Evolutionary conservation across 805 yeast genomes (phyloP).

Genomic region (Lipomyces orientalis): DNA sequence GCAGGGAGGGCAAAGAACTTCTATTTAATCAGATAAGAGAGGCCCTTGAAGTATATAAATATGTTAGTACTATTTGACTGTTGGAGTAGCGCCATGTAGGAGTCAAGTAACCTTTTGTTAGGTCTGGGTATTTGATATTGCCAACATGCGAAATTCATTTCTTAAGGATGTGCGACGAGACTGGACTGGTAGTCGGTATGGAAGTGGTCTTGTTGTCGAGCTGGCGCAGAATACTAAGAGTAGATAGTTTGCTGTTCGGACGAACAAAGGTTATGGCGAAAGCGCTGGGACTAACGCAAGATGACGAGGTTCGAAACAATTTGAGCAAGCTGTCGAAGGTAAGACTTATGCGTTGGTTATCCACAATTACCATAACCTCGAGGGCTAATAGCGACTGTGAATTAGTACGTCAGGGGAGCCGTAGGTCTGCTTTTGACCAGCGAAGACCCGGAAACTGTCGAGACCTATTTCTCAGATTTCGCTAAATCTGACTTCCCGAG

Average conservation of each 20-base stretch:
- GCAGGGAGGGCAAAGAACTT: constrained; percentile 87
- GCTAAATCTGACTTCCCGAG: constrained; percentile 83
- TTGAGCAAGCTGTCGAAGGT: constrained; percentile 68
- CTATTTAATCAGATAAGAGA: constrained; percentile 89
- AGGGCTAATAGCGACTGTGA: background rate
- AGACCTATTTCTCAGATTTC: constrained; percentile 81
- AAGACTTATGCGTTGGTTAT: constrained; percentile 43
- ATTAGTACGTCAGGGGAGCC: constrained; percentile 58
- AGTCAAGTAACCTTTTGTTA: constrained; percentile 6
- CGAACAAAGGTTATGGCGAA: constrained; percentile 91
- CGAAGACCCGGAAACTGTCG: constrained; percentile 87
- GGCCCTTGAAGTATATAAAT: constrained; percentile 75
- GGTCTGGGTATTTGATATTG: constrained; percentile 81
- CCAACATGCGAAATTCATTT: constrained; percentile 94
- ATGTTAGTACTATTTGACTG: constrained; percentile 46
- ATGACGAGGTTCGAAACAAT: constrained; percentile 88
- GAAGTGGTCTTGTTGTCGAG: background rate
- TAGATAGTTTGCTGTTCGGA: constrained; percentile 72
- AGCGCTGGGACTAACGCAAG: constrained; percentile 86
- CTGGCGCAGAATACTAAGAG: background rate
- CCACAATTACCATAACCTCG: constrained; percentile 30
- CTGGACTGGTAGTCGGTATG: constrained; percentile 79
- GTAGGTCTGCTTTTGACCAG: constrained; percentile 89
- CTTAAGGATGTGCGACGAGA: constrained; percentile 89
- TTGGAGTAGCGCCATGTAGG: background rate